These are phyloP conservation scores for Smittium culicis DNA, from an alignment of 371 early-diverging fungal species.

Conservation along the genomic window DNA sequence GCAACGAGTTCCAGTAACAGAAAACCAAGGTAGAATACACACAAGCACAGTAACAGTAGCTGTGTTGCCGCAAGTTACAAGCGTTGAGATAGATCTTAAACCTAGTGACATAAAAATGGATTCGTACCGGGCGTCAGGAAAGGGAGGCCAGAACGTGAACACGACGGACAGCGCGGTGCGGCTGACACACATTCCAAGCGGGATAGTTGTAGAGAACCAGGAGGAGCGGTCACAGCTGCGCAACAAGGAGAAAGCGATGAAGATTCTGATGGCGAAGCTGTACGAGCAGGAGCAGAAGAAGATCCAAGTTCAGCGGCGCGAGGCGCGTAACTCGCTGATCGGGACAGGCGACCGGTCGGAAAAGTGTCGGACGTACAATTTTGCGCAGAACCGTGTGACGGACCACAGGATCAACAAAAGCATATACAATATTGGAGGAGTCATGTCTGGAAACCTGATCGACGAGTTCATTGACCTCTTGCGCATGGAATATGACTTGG, in stretches of 20 bases:
- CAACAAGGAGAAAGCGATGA: constrained; percentile 78
- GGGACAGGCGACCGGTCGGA: constrained; percentile 65
- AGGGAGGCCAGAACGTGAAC: constrained; percentile 88
- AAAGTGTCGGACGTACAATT: constrained; percentile 78
- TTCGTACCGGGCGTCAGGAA: constrained; percentile 60
- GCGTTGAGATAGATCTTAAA: constrained; percentile 51
- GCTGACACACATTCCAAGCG: constrained; percentile 84
- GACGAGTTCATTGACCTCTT: too few relatives aligned
- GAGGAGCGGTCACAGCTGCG: constrained; percentile 79
- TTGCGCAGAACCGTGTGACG: constrained; percentile 65
- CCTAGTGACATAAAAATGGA: constrained; percentile 62
- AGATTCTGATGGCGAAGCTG: constrained; percentile 62
- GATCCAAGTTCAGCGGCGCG: constrained; percentile 39
- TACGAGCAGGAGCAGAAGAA: constrained; percentile 55
- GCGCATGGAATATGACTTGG: too few relatives aligned
- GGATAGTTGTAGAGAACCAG: constrained; percentile 75
- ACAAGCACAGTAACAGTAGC: constrained; percentile 78
- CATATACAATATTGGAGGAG: constrained; percentile 49
- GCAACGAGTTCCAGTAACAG: too few relatives aligned
- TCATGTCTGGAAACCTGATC: constrained; percentile 44
- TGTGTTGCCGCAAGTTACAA: constrained; percentile 60
- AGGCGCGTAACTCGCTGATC: constrained; percentile 40
- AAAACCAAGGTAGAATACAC: constrained; percentile 64
- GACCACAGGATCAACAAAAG: constrained; percentile 72
- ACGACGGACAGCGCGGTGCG: constrained; percentile 92